Base-by-base conservation (phyloP, 257 asterid genomes). In the Solanum paucissectum region DNA sequence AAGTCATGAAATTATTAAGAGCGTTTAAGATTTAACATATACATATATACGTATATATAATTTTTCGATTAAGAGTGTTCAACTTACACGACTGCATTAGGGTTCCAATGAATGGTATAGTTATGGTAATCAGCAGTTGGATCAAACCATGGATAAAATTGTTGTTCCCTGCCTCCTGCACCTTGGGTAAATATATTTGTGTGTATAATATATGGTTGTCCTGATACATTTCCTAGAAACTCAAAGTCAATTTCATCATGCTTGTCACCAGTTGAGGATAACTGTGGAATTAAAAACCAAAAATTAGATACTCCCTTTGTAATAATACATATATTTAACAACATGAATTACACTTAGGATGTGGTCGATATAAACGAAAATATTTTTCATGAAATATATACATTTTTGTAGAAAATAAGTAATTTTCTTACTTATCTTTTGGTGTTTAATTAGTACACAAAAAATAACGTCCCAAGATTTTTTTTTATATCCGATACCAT, bases 171-270 rank as follows among this genome's bases (percentile, higher is more conserved):
- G 64, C 94, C 95, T 13, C 94, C 98, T 0, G 37, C 88, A 25
- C 98, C 99, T 84, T 88, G 91, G 3, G 93, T 91, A 72, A 87
- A 95, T 1, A 96, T 87, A 88, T 95, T 96, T 38, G 99, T 96
- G 90, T 96, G 98, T 82, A 95, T 88, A 18, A 89, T 86, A 85
- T 93, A 93, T 1, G 98, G 98, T 13, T 96, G 91, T 16, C 98
- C 96, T 25, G 98, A 89, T 69, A 88, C 74, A 86, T 96, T 96
- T 10, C 99, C 99, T 0, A 96, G 91, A 85, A 96, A 96, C 91
- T 96, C 99, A 23, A 95, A 96, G 90, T 96, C 98, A 4, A 95
- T 94, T 89, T 96, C 98, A 55, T 96, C 95, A 44, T 96, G 98
- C 83, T 92, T 93, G 27, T 89, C 89, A 9, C 96, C 98, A 0